Conservation (phyloP, 2,329 filamentous ascomycete genomes). For the Beauveria asiatica region DNA sequence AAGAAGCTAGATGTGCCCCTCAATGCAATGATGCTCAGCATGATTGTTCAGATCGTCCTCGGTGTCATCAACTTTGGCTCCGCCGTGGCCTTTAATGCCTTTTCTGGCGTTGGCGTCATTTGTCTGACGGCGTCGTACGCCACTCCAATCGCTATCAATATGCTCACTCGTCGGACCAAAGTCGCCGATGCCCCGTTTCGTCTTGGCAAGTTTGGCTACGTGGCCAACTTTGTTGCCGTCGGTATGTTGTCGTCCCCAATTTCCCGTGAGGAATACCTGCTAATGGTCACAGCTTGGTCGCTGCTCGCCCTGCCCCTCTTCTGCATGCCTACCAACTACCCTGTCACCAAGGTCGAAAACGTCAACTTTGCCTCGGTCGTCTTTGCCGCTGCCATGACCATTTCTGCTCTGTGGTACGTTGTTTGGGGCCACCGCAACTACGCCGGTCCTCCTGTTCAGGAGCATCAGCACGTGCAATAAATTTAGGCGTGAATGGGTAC, state of each 20-base stretch:
- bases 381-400: constrained; percentile 55
- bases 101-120: constrained; percentile 62
- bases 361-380: constrained; percentile 72
- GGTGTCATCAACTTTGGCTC: constrained; percentile 64
- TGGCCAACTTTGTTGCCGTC: constrained; percentile 57
- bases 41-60: constrained; percentile 54
- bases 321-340: constrained; percentile 61
- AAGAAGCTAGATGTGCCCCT: constrained; percentile 54
- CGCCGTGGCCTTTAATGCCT: constrained; percentile 61
- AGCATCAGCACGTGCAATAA: constrained; percentile 19
- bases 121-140: constrained; percentile 61
- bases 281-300: constrained; percentile 47
- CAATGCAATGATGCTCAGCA: constrained; percentile 65
- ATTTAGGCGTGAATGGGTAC: background rate
- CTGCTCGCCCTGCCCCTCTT: constrained; percentile 62
- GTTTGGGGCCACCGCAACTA: constrained; percentile 64
- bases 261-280: background rate
- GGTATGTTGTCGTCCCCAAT: constrained; percentile 36
- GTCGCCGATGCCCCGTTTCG: constrained; percentile 50
- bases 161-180: constrained; percentile 51
- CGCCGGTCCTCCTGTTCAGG: constrained; percentile 47
- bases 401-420: constrained; percentile 60
- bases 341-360: constrained; percentile 41
- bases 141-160: constrained; percentile 55
- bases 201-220: constrained; percentile 51